Conservation (phyloP, 371 early-diverging fungal genomes). For the Cokeromyces recurvatus region DNA sequence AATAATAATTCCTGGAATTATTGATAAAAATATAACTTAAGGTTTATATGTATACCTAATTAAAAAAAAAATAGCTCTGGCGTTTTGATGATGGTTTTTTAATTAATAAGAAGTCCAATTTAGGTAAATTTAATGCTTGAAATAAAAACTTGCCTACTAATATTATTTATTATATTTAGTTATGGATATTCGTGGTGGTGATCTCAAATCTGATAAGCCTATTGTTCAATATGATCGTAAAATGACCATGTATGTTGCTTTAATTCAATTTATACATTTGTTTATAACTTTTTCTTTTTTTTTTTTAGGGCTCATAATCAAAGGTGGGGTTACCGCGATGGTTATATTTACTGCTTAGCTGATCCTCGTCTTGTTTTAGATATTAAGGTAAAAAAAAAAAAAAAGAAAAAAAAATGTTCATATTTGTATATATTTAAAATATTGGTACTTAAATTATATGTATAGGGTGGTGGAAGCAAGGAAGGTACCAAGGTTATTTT, state of each 20-base stretch:
- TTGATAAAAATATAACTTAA: not conserved
- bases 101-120: slow-evolving; percentile 41
- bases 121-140: too few species aligned
- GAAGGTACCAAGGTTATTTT: slow-evolving; percentile 35
- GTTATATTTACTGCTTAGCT: slow-evolving; percentile 32
- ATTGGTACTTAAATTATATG: not conserved
- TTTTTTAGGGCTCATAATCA: slow-evolving; percentile 41
- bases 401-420: not conserved
- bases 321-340: slow-evolving; percentile 40
- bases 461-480: slow-evolving; percentile 29
- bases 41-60: not conserved
- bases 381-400: slow-evolving; percentile 18
- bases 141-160: too few species aligned
- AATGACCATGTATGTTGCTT: slow-evolving; percentile 23
- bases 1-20: too few species aligned
- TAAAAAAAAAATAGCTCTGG: slow-evolving; percentile 34
- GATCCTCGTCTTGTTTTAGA: slow-evolving; percentile 42
- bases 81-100: slow-evolving; percentile 44
- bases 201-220: slow-evolving; percentile 30
- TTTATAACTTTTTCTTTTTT: not conserved
- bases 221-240: slow-evolving; percentile 45
- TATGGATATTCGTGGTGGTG: slow-evolving; percentile 46
- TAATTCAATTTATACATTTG: too few species aligned
- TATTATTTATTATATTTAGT: slow-evolving; percentile 18
- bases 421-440: not conserved